Base-by-base conservation (phyloP, 257 asterid species). In the Gynochthodes officinalis region DNA sequence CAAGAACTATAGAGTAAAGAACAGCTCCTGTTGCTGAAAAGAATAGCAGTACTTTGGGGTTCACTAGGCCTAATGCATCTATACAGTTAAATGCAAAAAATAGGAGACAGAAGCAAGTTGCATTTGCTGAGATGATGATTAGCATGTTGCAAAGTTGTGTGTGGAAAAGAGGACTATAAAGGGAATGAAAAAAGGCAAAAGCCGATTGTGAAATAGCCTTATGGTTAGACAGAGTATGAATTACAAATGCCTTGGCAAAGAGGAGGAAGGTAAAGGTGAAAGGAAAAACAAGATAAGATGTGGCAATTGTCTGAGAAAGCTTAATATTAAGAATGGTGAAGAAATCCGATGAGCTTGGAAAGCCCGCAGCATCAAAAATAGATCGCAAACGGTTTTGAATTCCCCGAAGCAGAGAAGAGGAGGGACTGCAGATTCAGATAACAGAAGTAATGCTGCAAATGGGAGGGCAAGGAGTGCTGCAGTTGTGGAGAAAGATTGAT, bases 181-280 rank as follows among this genome's bases (percentile, higher is more conserved):
- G 81, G 2, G 75, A 57, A 25, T 69, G 65, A 76, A 75, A 79
- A 42, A 80, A 80, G 30, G 73, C 49, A 28, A 69, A 64, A 27
- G 75, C 1, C 25, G 58, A 30, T 9, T 55, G 27, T 37, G 78
- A 28, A 30, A 49, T 14, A 4, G 19, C 55, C 27, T 71, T 85
- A 3, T 64, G 46, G 61, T 54, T 76, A 32, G 65, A 49, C 4
- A 84, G 85, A 71, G 78, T 52, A 30, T 39, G 77, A 43, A 94
- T 76, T 1, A 82, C 67, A 32, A 82, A 64, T 52, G 92, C 82
- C 49, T 94, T 94, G 10, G 93, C 73, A 40, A 87, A 81, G 61
- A 94, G 98, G 80, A 84, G 89, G 61, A 78, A 87, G 43, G 99
- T 84, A 32, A 91, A 74, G 19, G 92, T 64, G 50, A 87, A 85